Conservation (phyloP, 1,139 yeast species). For the Geotrichum citri-aurantii region DNA sequence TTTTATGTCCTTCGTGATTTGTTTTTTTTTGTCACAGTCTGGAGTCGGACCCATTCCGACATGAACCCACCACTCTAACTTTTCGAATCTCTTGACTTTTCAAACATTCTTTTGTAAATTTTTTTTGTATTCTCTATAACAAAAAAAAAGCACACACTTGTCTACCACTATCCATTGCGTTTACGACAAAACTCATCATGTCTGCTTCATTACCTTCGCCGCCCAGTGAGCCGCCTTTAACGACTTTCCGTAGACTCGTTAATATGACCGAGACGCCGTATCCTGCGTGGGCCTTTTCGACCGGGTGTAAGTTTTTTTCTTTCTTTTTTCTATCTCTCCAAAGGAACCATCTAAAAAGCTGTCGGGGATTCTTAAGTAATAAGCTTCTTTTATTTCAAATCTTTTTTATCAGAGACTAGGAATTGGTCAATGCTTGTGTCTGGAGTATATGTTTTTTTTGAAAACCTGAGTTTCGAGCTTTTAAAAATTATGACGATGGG, state of each 20-base stretch:
- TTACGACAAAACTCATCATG: neutral
- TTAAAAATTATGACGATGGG: too few relatives aligned
- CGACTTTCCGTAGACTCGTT: neutral
- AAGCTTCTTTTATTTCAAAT: neutral
- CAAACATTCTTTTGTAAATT: too few relatives aligned
- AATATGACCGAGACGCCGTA: slow-evolving; percentile 11
- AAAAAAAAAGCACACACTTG: too few relatives aligned
- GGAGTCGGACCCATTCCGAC: neutral
- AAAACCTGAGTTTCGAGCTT: too few relatives aligned
- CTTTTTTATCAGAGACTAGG: too few relatives aligned
- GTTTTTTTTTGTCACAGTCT: neutral
- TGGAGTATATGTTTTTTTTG: too few relatives aligned
- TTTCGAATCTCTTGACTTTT: neutral
- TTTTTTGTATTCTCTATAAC: too few relatives aligned
- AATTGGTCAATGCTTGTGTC: too few relatives aligned
- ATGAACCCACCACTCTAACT: neutral
- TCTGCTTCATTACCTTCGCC: neutral
- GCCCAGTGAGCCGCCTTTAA: neutral
- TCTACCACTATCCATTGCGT: neutral
- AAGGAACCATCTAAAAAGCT: neutral
- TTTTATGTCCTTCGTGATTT: too few relatives aligned
- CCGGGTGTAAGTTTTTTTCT: slow-evolving; percentile 10
- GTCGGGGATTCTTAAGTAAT: neutral
- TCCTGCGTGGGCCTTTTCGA: slow-evolving; percentile 17
- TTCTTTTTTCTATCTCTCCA: neutral